These are phyloP conservation scores for Thalassiosira livingstoniorum DNA, from an alignment of 352 stramenopile species.

Conservation along the genomic window DNA sequence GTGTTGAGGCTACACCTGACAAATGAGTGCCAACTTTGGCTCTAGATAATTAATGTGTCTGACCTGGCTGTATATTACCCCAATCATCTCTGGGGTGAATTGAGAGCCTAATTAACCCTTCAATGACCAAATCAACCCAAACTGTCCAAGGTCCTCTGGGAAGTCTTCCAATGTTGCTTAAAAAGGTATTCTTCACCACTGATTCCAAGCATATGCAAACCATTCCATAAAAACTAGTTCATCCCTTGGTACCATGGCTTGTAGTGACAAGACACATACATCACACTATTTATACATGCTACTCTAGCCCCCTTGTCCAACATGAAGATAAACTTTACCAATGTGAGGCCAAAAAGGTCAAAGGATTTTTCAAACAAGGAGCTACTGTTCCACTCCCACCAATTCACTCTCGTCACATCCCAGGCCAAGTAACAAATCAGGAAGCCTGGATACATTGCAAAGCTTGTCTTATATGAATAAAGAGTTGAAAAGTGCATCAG, in stretches of 20 bases:
- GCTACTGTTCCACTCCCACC: no score
- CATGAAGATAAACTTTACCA: neutral
- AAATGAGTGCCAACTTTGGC: neutral
- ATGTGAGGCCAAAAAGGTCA: neutral
- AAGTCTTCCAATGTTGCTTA: neutral
- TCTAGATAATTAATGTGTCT: neutral
- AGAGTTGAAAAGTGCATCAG: no score
- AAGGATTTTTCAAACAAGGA: no score
- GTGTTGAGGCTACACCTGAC: neutral
- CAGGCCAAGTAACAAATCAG: no score
- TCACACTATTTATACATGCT: neutral
- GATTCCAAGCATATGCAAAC: no score
- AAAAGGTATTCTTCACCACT: neutral
- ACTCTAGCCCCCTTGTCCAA: neutral
- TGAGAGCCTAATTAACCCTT: neutral
- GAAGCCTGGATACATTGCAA: no score
- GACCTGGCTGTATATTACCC: neutral
- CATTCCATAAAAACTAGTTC: neutral
- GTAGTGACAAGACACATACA: neutral
- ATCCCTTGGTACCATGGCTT: neutral
- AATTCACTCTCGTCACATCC: no score
- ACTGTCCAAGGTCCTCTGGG: neutral
- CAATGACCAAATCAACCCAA: conserved; percentile 7
- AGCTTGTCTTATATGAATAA: no score
- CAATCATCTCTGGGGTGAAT: neutral